Percentiles rank a stretch among this genome's conserved stretches.
Conservation (phyloP, 805 yeast genomes). For the Nakazawaea wickerhamii region DNA sequence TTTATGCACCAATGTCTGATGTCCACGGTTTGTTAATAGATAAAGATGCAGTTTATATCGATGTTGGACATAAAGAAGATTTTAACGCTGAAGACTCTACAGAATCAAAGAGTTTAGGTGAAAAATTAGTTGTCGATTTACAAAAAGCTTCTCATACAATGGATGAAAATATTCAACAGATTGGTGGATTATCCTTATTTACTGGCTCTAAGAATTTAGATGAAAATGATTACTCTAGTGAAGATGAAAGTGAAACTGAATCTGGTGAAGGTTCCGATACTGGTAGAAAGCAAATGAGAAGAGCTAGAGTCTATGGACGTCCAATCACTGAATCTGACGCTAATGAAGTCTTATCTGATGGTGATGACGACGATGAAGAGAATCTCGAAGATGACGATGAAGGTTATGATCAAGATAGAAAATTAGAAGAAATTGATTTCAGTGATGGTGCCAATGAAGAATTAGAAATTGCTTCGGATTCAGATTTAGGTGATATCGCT, state of each 20-base stretch:
- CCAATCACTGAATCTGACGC: conserved; percentile 41
- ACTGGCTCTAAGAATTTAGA: conserved; percentile 51
- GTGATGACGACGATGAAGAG: conserved; percentile 34
- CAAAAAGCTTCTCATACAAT: conserved; percentile 64
- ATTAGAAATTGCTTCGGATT: conserved; percentile 46
- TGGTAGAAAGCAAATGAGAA: conserved; percentile 66
- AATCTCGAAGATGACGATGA: conserved; percentile 27
- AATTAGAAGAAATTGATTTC: conserved; percentile 45
- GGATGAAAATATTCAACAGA: conserved; percentile 48
- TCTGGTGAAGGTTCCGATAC: conserved; percentile 37
- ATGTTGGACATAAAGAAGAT: conserved; percentile 44
- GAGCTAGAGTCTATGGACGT: conserved; percentile 52
- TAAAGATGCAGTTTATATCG: conserved; percentile 95
- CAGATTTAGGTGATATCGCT: conserved; percentile 40
- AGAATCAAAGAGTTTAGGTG: conserved; percentile 65
- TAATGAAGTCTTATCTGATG: conserved; percentile 36
- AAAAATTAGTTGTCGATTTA: conserved; percentile 73
- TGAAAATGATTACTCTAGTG: conserved; percentile 23
- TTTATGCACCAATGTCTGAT: conserved; percentile 99
- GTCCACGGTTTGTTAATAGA: conserved; percentile 98
- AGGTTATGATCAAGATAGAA: conserved; percentile 29
- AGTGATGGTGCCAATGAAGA: conserved; percentile 31
- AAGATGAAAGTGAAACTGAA: conserved; percentile 30
- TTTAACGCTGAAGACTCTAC: conserved; percentile 23
- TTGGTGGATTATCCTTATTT: conserved; percentile 66